phyloP scores from a whole-genome alignment of 768 basidiomycete genomes.

The Naematelia encephala region DNA sequence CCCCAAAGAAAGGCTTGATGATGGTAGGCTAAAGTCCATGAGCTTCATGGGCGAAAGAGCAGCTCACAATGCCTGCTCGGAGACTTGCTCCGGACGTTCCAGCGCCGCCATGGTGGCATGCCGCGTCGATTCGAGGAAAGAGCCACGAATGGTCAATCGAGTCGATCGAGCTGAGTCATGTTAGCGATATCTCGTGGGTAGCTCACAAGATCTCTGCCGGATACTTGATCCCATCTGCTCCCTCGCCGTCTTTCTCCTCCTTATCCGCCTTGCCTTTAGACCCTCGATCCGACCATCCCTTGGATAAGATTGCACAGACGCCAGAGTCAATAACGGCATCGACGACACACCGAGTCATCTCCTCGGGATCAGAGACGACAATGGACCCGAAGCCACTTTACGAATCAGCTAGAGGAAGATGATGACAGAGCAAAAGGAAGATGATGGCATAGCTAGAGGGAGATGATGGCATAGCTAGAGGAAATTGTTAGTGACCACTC shows the following conservation, averaged over 20 bases:
- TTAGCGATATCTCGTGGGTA: neutral
- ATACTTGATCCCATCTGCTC: conserved; percentile 44
- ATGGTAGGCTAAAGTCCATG: conserved; percentile 65
- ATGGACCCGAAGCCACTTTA: conserved; percentile 83
- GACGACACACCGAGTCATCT: conserved; percentile 85
- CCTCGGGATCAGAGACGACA: conserved; percentile 88
- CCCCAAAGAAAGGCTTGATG: conserved; percentile 95
- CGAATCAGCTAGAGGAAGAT: too few species aligned
- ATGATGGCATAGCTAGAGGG: too few species aligned
- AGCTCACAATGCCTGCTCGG: conserved; percentile 57
- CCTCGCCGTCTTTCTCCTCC: conserved; percentile 55
- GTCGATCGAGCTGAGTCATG: conserved; percentile 57
- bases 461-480: too few species aligned
- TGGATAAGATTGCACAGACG: conserved; percentile 88
- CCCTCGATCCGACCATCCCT: conserved; percentile 95
- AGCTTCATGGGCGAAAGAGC: conserved; percentile 50
- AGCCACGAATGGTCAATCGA: conserved; percentile 96
- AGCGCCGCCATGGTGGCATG: conserved; percentile 96
- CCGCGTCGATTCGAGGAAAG: conserved; percentile 89
- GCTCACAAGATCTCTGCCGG: conserved; percentile 41
- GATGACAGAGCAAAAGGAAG: too few species aligned
- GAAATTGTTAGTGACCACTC: conserved; percentile 6
- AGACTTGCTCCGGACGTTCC: conserved; percentile 94
- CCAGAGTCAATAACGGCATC: conserved; percentile 83
- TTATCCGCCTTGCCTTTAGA: conserved; percentile 41